Evolutionary conservation across 2,329 filamentous ascomycete genomes (phyloP), one percentile per base, ranked within the genome.

Genomic region (Claviceps africana): DNA sequence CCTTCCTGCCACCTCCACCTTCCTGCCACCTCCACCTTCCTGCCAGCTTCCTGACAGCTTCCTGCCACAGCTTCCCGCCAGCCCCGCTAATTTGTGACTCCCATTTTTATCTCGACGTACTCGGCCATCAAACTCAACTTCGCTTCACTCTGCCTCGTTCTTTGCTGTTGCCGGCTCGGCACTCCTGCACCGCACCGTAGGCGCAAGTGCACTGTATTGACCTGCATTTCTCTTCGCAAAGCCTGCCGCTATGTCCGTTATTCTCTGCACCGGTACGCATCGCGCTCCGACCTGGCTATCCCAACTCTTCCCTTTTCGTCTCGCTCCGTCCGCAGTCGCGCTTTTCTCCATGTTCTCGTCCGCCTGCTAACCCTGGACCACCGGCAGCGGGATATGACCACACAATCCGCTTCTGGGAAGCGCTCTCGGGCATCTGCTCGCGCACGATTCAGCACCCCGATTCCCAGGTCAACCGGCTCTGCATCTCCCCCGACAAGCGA

Each of bases 391-490:
- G 78, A 58, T 81, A 81, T 64, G 78, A 81, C 68, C 78, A 81
- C 65, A 81, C 78, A 39, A 81, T 81, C 60, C 73, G 78, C 58
- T 98, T 98, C 73, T 98, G 93, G 93, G 93, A 98, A 70, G 93
- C 93, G 1, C 79, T 98, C 52, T 96, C 90, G 11, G 93, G 93
- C 51, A 97, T 98, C 62, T 98, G 93, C 72, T 96, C 89, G 43
- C 87, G 93, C 58, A 98, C 93, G 22, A 97, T 98, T 60, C 93
- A 96, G 61, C 91, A 98, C 65, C 88, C 93, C 2, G 93, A 98
- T 69, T 97, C 91, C 10, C 93, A 98, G 70, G 93, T 98, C 60
- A 98, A 98, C 70, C 87, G 93, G 44, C 83, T 98, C 48, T 97
- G 91, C 69, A 98, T 98, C 64, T 96, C 93, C 13, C 93, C 93